Evolutionary conservation across 192 early-diverging fungal species (phyloP), one percentile per base, ranked within the genome.

Genomic region (Umbelopsis vinacea): DNA sequence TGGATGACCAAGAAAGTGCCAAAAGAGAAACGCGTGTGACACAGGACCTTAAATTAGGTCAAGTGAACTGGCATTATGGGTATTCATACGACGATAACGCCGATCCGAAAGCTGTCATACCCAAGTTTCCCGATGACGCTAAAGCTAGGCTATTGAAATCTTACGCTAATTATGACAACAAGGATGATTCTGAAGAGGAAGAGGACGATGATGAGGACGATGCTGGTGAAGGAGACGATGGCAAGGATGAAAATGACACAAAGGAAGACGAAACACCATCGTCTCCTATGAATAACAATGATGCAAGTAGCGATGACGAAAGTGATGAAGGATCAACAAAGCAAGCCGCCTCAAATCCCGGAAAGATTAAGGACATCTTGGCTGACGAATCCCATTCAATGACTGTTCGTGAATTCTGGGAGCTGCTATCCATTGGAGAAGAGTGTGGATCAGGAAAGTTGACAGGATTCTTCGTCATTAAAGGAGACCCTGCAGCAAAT

Each of bases 381-480:
- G 50, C 53, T 26, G 37, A 52, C 14, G 46, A 68, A n/a, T 38
- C 67, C 46, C 67, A 48, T 5, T 22, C 46, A 29, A 82, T 81
- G 57, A 84, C 86, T 4, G 86, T 92, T 24, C 67, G 73, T 14
- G 84, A 86, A 55, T 87, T 94, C 22, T 84, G 89, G 79, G 86
- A 91, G 40, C 75, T 94, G 77, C 74, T 93, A 35, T 78, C 88
- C 8, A 82, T 91, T 50, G 87, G 89, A 15, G 90, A 92, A 57
- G 94, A 95, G 68, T 94, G 92, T 72, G 89, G 88, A 14, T 82
- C 86, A 4, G 90, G 93, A 14, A 88, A 86, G 47, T 76, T 89
- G 45, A 80, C 90, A 2, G 94, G 88, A 3, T 92, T 93, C 52
- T 89, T 93, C 72, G 69, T 74, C 21, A 33, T 83, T 19, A 63